Evolutionary conservation across 495 filamentous ascomycete genomes (phyloP).

Genomic region (Sporormia fimetaria): DNA sequence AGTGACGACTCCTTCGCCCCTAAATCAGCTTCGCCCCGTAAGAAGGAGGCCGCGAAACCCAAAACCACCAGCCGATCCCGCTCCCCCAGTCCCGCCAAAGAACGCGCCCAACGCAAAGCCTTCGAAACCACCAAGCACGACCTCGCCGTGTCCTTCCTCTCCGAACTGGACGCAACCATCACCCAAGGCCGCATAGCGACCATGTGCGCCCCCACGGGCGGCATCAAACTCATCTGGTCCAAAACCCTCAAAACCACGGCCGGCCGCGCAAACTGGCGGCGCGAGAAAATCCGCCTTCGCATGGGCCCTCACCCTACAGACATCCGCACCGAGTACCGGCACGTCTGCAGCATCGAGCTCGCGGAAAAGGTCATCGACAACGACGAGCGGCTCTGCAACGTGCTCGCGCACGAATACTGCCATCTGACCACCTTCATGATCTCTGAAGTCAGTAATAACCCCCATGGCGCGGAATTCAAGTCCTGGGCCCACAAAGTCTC

Average conservation of each 20-base stretch:
- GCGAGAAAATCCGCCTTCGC: constrained; percentile 38
- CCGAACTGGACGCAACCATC: constrained; percentile 59
- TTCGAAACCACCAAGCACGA: constrained; percentile 57
- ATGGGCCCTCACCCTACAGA: constrained; percentile 29
- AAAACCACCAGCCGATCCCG: constrained; percentile 24
- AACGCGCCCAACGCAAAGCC: constrained; percentile 41
- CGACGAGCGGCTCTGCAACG: constrained; percentile 63
- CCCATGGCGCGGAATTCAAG: constrained; percentile 80
- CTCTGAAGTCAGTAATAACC: constrained; percentile 49
- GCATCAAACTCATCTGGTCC: constrained; percentile 69
- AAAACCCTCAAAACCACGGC: constrained; percentile 80
- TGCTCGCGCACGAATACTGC: constrained; percentile 89
- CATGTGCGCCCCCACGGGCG: constrained; percentile 56
- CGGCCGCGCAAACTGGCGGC: constrained; percentile 73
- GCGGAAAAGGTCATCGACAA: constrained; percentile 75
- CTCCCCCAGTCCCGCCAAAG: constrained; percentile 7
- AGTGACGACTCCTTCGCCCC: constrained; percentile 13
- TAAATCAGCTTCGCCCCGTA: constrained; percentile 27
- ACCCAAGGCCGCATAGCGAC: constrained; percentile 48
- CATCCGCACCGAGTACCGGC: constrained; percentile 32
- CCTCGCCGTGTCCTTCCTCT: constrained; percentile 58
- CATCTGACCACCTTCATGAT: constrained; percentile 86
- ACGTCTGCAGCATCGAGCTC: constrained; percentile 74
- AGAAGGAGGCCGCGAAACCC: constrained; percentile 23
- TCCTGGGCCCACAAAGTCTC: constrained; percentile 46